phyloP scores from a whole-genome alignment of 106 monocot species.

The Dendrobium catenatum region DNA sequence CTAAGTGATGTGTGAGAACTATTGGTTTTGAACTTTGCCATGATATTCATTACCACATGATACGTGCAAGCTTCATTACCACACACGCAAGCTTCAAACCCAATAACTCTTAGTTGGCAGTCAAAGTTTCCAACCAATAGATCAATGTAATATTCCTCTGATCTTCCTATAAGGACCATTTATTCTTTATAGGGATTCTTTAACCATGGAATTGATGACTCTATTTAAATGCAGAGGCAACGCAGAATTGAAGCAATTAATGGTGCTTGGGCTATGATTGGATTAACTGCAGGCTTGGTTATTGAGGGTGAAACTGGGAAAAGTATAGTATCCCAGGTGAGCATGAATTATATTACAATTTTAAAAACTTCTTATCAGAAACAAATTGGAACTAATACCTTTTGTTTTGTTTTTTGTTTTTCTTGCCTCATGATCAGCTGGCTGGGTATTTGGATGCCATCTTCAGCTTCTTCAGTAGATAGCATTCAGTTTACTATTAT shows the following conservation, averaged over 20 bases:
- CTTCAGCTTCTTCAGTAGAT: constrained; percentile 15
- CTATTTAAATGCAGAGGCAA: constrained; percentile 35
- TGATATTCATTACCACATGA: no score
- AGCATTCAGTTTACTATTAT: background rate
- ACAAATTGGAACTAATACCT: background rate
- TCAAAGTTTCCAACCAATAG: no score
- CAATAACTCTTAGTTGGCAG: no score
- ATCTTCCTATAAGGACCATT: background rate
- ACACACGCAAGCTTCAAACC: no score
- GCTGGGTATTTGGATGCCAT: constrained; percentile 30
- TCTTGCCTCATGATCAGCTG: constrained; percentile 21
- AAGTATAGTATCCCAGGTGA: constrained; percentile 64
- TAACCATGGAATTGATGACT: background rate
- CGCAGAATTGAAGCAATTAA: constrained; percentile 79
- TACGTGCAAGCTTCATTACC: no score
- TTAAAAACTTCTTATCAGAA: background rate
- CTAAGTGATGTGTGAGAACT: no score
- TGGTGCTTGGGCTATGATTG: constrained; percentile 83
- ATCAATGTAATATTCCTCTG: no score
- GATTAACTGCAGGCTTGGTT: constrained; percentile 70
- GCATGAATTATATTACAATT: background rate
- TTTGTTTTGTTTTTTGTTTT: background rate
- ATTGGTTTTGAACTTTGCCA: no score
- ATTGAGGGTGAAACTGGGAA: constrained; percentile 77
- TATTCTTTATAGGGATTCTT: background rate